These are phyloP conservation scores for Boletus barrowsii DNA, from an alignment of 768 basidiomycete species.

Conservation along the genomic window DNA sequence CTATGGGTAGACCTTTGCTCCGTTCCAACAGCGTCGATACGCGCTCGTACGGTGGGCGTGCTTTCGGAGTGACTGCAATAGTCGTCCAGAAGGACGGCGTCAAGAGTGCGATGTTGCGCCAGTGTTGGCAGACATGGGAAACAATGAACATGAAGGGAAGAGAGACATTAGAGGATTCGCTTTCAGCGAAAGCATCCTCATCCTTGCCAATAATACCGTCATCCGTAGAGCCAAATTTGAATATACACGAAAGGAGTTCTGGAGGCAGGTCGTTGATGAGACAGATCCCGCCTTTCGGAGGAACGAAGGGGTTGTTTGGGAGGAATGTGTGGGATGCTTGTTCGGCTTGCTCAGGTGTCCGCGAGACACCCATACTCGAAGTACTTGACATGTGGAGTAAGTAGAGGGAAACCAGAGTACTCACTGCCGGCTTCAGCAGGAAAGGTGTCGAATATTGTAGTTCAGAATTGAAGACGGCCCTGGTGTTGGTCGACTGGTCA, in stretches of 20 bases:
- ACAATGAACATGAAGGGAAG: slow-evolving; percentile 44
- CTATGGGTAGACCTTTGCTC: slow-evolving; percentile 51
- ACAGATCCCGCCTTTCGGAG: not conserved
- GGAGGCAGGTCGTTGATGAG: not conserved
- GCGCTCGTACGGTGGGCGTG: slow-evolving; percentile 42
- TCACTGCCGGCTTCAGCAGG: too few species aligned
- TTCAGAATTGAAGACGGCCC: too few species aligned
- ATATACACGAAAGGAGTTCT: not conserved
- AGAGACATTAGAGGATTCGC: too few species aligned
- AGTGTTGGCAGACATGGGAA: slow-evolving; percentile 43
- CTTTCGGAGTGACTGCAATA: slow-evolving; percentile 26
- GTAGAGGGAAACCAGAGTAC: too few species aligned
- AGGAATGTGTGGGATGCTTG: not conserved
- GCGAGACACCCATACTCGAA: too few species aligned
- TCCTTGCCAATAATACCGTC: too few species aligned
- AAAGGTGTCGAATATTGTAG: too few species aligned
- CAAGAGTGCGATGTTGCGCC: slow-evolving; percentile 52
- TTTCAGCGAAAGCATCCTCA: not conserved
- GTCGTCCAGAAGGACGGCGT: slow-evolving; percentile 57
- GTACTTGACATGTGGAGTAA: too few species aligned
- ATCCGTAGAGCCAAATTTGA: not conserved
- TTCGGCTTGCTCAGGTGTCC: too few species aligned
- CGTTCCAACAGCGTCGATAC: slow-evolving; percentile 48
- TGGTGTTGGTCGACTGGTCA: too few species aligned
- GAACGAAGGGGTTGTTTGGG: not conserved